Conservation (phyloP, 768 basidiomycete genomes). For the Neoboletus subvelutipes region DNA sequence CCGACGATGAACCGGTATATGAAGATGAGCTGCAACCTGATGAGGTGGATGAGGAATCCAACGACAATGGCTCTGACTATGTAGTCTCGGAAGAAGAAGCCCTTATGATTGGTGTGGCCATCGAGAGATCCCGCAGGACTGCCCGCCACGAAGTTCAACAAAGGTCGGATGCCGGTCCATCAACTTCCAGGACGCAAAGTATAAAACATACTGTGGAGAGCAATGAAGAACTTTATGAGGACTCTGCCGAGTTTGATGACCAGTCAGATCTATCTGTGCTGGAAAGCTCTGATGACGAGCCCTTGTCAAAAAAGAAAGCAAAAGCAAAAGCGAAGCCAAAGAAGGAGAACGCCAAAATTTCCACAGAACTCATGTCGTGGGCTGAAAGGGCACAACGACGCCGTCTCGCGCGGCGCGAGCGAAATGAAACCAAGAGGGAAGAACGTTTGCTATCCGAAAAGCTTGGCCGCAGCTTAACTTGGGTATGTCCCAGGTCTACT, state of each 20-base stretch:
- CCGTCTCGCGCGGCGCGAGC: conserved; percentile 20
- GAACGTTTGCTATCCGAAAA: conserved; percentile 50
- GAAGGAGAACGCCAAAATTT: conserved; percentile 10
- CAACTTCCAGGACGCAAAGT: conserved; percentile 37
- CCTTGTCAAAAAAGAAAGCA: conserved; percentile 32
- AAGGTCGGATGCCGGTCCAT: conserved; percentile 34
- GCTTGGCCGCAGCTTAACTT: conserved; percentile 73
- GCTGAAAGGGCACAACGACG: conserved; percentile 8
- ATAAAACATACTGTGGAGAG: conserved; percentile 1
- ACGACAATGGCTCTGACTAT: conserved; percentile 60
- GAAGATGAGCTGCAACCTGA: conserved; percentile 43
- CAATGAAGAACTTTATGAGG: conserved; percentile 11
- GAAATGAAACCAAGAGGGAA: conserved; percentile 41
- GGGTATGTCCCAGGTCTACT: conserved; percentile 42
- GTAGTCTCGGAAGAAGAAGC: conserved; percentile 40
- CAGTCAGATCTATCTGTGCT: conserved; percentile 10
- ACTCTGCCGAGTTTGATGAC: conserved; percentile 2
- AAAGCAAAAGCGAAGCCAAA: conserved; percentile 32
- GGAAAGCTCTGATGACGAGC: conserved; percentile 18
- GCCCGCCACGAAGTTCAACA: conserved; percentile 28
- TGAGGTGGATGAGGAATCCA: conserved; percentile 48
- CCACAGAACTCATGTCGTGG: conserved; percentile 5
- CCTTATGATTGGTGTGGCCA: conserved; percentile 56
- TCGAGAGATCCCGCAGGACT: conserved; percentile 51
- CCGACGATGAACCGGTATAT: conserved; percentile 30